Base-by-base conservation (phyloP, 805 yeast species). In the Myxozyma melibiosi region DNA sequence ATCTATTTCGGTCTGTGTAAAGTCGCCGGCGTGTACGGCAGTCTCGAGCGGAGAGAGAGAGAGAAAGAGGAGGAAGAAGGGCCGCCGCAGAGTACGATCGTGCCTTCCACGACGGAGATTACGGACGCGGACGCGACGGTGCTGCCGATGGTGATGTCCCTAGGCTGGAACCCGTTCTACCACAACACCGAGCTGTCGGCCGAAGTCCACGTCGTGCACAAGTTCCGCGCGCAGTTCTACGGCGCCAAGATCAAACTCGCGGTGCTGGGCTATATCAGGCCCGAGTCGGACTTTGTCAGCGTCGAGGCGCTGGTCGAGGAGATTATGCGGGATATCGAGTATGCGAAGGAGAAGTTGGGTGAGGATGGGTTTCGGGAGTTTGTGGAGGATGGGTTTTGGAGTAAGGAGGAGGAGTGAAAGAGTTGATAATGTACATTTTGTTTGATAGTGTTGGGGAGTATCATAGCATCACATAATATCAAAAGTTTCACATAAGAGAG, bases 141-240 rank as follows among this genome's bases (percentile, higher is more conserved):
- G 1, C 74, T 83, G 25, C 97, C 97, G 0, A 90, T 90, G 85
- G 99, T 94, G 7, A 86, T 92, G 88, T 88, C 96, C 7, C 79
- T 94, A 18, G 99, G 99, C 0, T 89, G 90, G 88, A 94, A 94
- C 69, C 98, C 99, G 37, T 92, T 85, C 70, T 94, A 83, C 74
- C 80, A 84, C 25, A 91, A 94, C 71, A 77, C 81, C 48, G 80
- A 80, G 65, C 89, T 88, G 72, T 84, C 96, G 0, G 95, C 94
- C 2, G 80, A 94, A 67, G 76, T 94, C 22, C 97, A 94, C 71
- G 80, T 94, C 4, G 77, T 94, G 53, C 95, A 90, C 73, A 73
- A 84, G 41, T 94, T 90, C 67, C 53, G 44, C 24, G 62, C 68
- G 0, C 77, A 80, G 61, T 94, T 94, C 70, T 94, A 94, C 67